Conservation (phyloP, 306 rosid species). For the Hylodesmum podocarpum region DNA sequence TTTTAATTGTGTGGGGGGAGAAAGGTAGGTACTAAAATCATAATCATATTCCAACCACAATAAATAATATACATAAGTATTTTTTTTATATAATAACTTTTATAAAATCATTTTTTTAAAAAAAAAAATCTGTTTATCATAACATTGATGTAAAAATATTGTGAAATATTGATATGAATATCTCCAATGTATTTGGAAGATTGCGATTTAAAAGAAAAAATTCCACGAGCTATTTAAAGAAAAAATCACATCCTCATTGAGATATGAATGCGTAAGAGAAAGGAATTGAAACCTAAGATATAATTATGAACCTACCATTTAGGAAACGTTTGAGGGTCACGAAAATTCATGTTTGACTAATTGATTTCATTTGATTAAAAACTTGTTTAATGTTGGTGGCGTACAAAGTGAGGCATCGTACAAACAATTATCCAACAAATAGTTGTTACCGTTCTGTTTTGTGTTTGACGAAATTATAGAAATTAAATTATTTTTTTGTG, state of each 20-base stretch:
- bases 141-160: no score
- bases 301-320: not conserved
- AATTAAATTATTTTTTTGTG: not conserved
- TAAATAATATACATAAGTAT: not conserved
- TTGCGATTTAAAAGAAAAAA: not conserved
- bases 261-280: not conserved
- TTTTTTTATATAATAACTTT: not conserved
- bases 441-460: not conserved
- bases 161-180: no score
- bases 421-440: not conserved
- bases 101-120: not conserved
- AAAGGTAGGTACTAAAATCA: not conserved
- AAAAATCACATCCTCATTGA: not conserved
- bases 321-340: not conserved
- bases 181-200: not conserved
- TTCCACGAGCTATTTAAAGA: not conserved
- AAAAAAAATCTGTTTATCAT: no score
- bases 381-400: not conserved
- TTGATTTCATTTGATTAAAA: not conserved
- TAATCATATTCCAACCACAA: conserved; percentile 12
- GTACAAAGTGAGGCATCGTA: not conserved
- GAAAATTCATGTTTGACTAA: not conserved
- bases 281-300: not conserved
- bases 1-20: not conserved
- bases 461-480: not conserved